Base-by-base conservation (phyloP, 1,139 yeast species). In the Tardiomyces depauwii region DNA sequence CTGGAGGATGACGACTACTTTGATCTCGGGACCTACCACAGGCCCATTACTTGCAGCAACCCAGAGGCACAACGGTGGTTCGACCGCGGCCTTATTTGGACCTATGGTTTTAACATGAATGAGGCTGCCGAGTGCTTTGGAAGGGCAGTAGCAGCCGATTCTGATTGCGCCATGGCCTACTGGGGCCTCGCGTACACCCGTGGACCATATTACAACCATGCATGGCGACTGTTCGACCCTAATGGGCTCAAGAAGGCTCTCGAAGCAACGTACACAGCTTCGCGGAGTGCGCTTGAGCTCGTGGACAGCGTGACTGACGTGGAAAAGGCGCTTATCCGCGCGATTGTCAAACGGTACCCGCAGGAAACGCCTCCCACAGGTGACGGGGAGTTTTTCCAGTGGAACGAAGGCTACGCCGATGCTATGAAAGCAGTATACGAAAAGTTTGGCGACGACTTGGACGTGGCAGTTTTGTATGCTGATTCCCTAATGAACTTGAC, bases 91-190 rank as follows among this genome's bases (percentile, higher is more conserved):
- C 13, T 16, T 23, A 13, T n/a, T 38, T 30, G 33, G n/a, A 13
- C 5, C 5, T 30, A n/a, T 12, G 16, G 33, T 3, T 30, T 21
- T 21, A 21, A 21, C 7, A 21, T 21, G 25, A 7, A 4, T 5
- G 44, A 42, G 30, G 41, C 44, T 2, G 44, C 38, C 2, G 18
- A n/a, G 25, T 42, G 44, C 30, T 42, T 42, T 39, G 41, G 18
- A 39, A 23, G 23, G 40, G 46, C 43, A 7, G 28, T 41, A 4
- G 16, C 19, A 3, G 18, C 18, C 11, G 46, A 44, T 41, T 41
- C 46, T 2, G 21, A 40, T 12, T 44, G 40, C 30, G 43, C 43
- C 9, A 44, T 44, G 39, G 43, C 41, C 3, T 41, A 44, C 18
- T 44, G 46, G 46, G 46, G 25, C 7, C 7, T 21, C 4, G 25